phyloP scores from a whole-genome alignment of 2,329 filamentous ascomycete genomes.

The Apiospora pterosperma region DNA sequence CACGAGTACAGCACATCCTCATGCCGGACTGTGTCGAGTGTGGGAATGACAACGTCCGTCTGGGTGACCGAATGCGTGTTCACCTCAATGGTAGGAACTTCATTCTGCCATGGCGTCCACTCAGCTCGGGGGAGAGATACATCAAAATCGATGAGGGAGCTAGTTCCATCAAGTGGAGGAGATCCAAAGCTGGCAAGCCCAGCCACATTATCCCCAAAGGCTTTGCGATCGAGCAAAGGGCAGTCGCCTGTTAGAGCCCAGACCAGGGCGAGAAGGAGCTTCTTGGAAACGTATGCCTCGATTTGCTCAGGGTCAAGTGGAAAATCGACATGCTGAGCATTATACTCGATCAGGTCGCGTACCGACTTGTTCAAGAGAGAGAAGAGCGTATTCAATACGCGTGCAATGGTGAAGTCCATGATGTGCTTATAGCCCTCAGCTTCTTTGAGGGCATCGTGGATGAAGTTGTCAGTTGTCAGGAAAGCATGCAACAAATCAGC shows the following conservation, averaged over 20 bases:
- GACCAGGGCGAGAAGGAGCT: conserved; percentile 84
- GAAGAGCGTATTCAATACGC: conserved; percentile 89
- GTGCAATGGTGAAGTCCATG: conserved; percentile 94
- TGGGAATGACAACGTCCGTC: conserved; percentile 97
- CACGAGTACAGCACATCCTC: conserved; percentile 99
- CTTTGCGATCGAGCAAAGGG: conserved; percentile 79
- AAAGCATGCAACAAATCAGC: conserved; percentile 76
- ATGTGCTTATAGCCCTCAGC: conserved; percentile 85
- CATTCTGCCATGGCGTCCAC: conserved; percentile 91
- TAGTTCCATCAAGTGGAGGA: conserved; percentile 71
- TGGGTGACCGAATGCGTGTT: conserved; percentile 98
- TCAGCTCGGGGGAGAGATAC: conserved; percentile 82
- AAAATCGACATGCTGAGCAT: conserved; percentile 90
- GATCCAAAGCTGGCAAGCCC: conserved; percentile 83
- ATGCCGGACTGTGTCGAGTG: conserved; percentile 92
- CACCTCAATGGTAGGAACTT: conserved; percentile 92
- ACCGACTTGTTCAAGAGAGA: conserved; percentile 93
- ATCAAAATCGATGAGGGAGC: conserved; percentile 94
- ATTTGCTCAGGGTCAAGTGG: conserved; percentile 86
- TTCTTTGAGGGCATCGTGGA: conserved; percentile 71
- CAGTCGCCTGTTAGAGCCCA: conserved; percentile 98
- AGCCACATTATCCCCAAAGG: conserved; percentile 81
- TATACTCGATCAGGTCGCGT: conserved; percentile 91
- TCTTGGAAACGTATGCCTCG: conserved; percentile 88
- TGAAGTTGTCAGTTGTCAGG: conserved; percentile 75